Evolutionary conservation across 2,329 filamentous ascomycete species (phyloP).

Genomic region (Arthrobotrys entomopaga): DNA sequence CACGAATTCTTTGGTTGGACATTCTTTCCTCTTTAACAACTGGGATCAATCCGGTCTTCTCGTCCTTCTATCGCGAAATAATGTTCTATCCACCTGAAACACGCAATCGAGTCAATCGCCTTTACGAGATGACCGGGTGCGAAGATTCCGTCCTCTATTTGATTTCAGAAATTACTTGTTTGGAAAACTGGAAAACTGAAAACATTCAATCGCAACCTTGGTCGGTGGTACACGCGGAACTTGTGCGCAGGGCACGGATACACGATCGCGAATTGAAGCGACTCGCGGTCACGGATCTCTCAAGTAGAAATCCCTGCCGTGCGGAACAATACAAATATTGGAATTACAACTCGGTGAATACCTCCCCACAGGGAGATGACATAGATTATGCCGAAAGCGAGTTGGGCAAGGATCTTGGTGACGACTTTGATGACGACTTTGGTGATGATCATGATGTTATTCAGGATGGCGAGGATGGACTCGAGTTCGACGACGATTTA

Average conservation of each 20-base stretch:
- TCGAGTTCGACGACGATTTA: constrained; percentile 28
- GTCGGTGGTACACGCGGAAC: constrained; percentile 7
- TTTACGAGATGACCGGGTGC: constrained; percentile 48
- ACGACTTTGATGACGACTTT: constrained; percentile 36
- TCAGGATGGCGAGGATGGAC: not conserved
- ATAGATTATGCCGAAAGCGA: constrained; percentile 31
- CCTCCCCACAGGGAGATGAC: constrained; percentile 36
- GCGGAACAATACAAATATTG: constrained; percentile 30
- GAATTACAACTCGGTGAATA: constrained; percentile 36
- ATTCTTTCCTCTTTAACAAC: constrained; percentile 49
- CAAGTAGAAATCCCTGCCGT: constrained; percentile 27
- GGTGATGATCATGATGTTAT: constrained; percentile 25
- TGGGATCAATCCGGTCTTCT: constrained; percentile 29
- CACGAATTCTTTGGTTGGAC: constrained; percentile 49
- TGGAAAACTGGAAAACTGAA: constrained; percentile 52
- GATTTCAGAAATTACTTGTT: constrained; percentile 52
- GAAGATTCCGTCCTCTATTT: constrained; percentile 52
- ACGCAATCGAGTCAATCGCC: constrained; percentile 35
- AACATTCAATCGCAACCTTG: constrained; percentile 2
- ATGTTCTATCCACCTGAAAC: constrained; percentile 33
- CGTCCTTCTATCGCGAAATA: constrained; percentile 25
- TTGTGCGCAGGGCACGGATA: constrained; percentile 8
- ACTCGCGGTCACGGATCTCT: constrained; percentile 28
- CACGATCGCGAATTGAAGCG: constrained; percentile 32
- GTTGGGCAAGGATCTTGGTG: constrained; percentile 28